These are phyloP conservation scores for Auricularia heimuer DNA, from an alignment of 768 basidiomycete species.

Conservation along the genomic window DNA sequence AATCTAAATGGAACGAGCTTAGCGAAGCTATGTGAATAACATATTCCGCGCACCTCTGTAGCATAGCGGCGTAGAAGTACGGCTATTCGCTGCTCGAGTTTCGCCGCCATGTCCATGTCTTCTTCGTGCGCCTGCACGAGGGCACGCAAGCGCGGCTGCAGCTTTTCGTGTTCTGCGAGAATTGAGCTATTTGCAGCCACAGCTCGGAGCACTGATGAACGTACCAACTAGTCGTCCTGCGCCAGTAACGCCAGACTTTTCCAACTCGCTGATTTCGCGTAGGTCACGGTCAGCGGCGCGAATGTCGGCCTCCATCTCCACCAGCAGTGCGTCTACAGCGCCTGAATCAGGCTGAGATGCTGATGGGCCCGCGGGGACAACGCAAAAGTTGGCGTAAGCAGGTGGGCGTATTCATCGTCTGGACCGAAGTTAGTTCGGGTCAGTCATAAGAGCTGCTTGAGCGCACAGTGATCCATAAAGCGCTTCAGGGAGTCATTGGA, in stretches of 20 bases:
- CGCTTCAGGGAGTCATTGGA: conserved; percentile 60
- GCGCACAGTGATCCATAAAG: conserved; percentile 53
- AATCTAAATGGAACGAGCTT: conserved; percentile 35
- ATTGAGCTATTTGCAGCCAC: neutral
- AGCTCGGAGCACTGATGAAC: conserved; percentile 4
- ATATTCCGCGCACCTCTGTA: conserved; percentile 42
- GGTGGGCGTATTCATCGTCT: conserved; percentile 62
- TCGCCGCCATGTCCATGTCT: conserved; percentile 43
- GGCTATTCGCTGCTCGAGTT: conserved; percentile 58
- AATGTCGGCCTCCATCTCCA: conserved; percentile 77
- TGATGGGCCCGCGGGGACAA: conserved; percentile 33
- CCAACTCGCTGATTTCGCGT: conserved; percentile 62
- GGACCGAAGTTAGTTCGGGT: too few species aligned
- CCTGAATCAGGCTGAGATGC: conserved; percentile 49
- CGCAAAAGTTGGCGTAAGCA: conserved; percentile 67
- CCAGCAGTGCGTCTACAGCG: conserved; percentile 59
- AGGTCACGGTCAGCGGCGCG: conserved; percentile 76
- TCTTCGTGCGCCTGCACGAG: conserved; percentile 51
- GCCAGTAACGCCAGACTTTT: conserved; percentile 58
- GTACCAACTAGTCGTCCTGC: conserved; percentile 63
- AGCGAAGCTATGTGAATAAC: neutral
- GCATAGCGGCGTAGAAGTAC: conserved; percentile 58
- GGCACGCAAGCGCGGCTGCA: conserved; percentile 58
- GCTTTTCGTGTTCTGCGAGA: conserved; percentile 44
- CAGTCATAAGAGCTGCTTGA: too few species aligned